A percentile compares a stretch with the other conserved stretches of the same genome.
Conservation (phyloP, 2,329 filamentous ascomycete genomes). For the Madurella mycetomatis region DNA sequence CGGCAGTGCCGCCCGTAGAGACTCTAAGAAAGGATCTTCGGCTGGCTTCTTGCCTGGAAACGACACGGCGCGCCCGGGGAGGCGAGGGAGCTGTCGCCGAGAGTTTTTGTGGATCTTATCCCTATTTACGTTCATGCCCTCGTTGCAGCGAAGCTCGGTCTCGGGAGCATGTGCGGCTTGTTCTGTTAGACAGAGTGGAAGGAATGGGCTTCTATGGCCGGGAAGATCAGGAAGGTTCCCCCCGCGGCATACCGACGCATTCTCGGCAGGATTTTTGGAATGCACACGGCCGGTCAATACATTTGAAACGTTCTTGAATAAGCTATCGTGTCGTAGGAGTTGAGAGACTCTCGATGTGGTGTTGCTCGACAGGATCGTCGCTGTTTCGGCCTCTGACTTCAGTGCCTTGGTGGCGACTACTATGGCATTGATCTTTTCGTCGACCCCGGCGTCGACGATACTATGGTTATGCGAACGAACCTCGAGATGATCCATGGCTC, state of each 20-base stretch:
- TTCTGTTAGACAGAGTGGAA: background rate
- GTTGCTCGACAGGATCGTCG: background rate
- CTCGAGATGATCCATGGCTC: background rate
- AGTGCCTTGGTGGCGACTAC: constrained; percentile 13
- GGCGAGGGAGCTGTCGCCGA: constrained; percentile 31
- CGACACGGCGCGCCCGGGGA: constrained; percentile 1
- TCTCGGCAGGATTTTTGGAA: background rate
- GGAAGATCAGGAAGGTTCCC: background rate
- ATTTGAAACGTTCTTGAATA: constrained; percentile 17
- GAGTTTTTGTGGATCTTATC: constrained; percentile 34
- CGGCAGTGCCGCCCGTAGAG: background rate
- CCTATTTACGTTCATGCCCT: constrained; percentile 33
- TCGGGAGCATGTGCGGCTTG: constrained; percentile 4
- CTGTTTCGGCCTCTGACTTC: background rate
- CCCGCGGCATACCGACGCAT: background rate
- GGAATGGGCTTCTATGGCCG: background rate
- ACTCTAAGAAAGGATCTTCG: constrained; percentile 25
- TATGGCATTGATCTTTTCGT: constrained; percentile 14
- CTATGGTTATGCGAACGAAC: background rate
- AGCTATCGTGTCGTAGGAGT: constrained; percentile 1
- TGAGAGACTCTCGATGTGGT: constrained; percentile 2
- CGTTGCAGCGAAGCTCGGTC: constrained; percentile 33
- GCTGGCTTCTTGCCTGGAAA: background rate
- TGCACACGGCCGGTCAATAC: constrained; percentile 10
- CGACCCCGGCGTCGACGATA: background rate